Evolutionary conservation across 805 yeast species (phyloP), one percentile per base, ranked within the genome.

Genomic region (Kodamaea nitidulidarum): DNA sequence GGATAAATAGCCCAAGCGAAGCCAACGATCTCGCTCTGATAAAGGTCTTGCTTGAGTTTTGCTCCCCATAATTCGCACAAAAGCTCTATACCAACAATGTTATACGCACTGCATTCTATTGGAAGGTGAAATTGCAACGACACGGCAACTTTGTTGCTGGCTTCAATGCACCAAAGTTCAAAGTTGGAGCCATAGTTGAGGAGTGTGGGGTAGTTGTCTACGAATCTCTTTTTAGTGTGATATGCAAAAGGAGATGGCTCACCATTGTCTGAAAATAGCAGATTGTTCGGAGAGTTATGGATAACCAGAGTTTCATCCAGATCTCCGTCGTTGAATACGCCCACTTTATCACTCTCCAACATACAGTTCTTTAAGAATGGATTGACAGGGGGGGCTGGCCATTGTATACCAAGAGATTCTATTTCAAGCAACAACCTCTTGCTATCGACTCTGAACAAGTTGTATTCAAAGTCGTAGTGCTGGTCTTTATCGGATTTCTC

Each of bases 1-100:
- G 87, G 75, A 26, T 57, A 62, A 0, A 83, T 44, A 14, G 75
- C 79, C 75, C 83, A 83, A 0, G 73, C 53, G 49, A 70, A 80
- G 1, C 80, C 78, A 7, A 80, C 42, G n/a, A 67, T 52, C 40
- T 79, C 76, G 1, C 80, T 69, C 1, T 75, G 72, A 50, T 82
- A 84, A 1, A 84, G 48, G 4, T 45, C 43, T 4, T 61, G 54
- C 16, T 69, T 56, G 0, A 82, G 49, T 10, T 56, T 52, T 1
- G 54, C 49, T 16, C 70, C 75, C 3, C 80, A 45, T 3, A 78
- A 38, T 35, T 76, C 78, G 7, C 71, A 64, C 2, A 82, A 42
- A 4, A 83, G 52, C 45, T 84, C 88, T 9, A 75, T 46, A n/a
- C 65, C 61, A 45, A 78, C 70, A 2, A 75, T 65, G 35, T 60